These are phyloP conservation scores for Aspergillus sp. DNA, from an alignment of 2,329 filamentous ascomycete genomes.

Conservation along the genomic window DNA sequence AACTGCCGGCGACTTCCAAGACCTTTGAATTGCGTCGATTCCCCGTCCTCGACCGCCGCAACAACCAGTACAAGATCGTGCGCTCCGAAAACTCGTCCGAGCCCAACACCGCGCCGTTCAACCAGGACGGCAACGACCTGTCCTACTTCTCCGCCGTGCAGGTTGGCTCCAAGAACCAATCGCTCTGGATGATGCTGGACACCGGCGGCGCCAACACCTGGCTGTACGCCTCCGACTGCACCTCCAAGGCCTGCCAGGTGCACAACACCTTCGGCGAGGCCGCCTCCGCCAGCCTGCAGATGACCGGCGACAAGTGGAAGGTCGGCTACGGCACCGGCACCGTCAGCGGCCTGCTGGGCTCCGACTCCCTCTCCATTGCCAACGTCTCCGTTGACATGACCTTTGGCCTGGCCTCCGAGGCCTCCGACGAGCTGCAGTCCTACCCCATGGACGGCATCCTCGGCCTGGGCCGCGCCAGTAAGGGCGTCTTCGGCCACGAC, in stretches of 20 bases:
- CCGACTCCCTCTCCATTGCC: slow-evolving; percentile 67
- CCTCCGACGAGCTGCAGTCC: slow-evolving; percentile 70
- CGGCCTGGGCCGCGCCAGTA: slow-evolving; percentile 67
- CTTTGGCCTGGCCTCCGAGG: slow-evolving; percentile 71
- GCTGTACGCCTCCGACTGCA: slow-evolving; percentile 75
- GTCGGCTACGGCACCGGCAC: slow-evolving; percentile 76
- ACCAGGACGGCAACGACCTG: slow-evolving; percentile 55
- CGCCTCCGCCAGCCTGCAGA: slow-evolving; percentile 64
- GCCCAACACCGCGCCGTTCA: slow-evolving; percentile 50
- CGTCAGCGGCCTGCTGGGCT: slow-evolving; percentile 65
- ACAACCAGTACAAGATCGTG: slow-evolving; percentile 50
- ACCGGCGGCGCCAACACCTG: slow-evolving; percentile 68
- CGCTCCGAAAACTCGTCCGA: slow-evolving; percentile 40
- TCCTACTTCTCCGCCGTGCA: slow-evolving; percentile 55
- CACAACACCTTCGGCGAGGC: slow-evolving; percentile 69
- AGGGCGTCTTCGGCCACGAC: slow-evolving; percentile 51
- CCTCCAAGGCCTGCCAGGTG: slow-evolving; percentile 61
- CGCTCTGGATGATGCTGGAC: slow-evolving; percentile 56
- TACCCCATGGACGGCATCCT: slow-evolving; percentile 90
- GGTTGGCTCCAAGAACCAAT: slow-evolving; percentile 50
- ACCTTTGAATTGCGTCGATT: not conserved
- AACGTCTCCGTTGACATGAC: slow-evolving; percentile 63
- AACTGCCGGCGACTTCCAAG: not conserved
- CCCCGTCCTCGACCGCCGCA: slow-evolving; percentile 37
- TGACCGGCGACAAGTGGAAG: slow-evolving; percentile 56